Conservation (phyloP, 2,329 filamentous ascomycete species). For the Aspergillus sp. region DNA sequence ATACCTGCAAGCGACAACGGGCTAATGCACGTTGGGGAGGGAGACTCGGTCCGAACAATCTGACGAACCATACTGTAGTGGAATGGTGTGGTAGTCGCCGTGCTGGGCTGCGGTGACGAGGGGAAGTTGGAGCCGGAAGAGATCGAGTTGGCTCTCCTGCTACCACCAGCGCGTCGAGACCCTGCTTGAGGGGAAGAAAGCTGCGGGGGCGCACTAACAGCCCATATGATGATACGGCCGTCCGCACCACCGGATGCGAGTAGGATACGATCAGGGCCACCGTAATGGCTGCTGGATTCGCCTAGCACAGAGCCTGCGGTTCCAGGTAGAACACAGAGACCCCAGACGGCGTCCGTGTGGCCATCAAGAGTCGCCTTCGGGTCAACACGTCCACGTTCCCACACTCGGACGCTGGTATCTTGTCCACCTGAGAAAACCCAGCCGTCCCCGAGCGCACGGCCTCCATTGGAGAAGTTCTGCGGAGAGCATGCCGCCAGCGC, state of each 20-base stretch:
- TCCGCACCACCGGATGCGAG: constrained; percentile 92
- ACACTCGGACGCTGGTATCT: constrained; percentile 88
- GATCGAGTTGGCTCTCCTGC: constrained; percentile 86
- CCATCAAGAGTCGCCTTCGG: constrained; percentile 93
- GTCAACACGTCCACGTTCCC: constrained; percentile 92
- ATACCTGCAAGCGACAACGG: constrained; percentile 80
- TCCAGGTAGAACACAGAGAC: constrained; percentile 85
- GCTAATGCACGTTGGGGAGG: constrained; percentile 88
- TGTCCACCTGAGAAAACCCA: constrained; percentile 99
- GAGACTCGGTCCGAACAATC: constrained; percentile 69
- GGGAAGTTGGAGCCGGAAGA: constrained; percentile 92
- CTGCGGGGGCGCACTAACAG: constrained; percentile 86
- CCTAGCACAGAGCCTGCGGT: constrained; percentile 81
- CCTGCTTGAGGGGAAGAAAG: constrained; percentile 76
- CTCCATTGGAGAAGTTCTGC: constrained; percentile 85
- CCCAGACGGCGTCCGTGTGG: constrained; percentile 95
- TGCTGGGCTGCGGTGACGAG: constrained; percentile 83
- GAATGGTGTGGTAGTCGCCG: constrained; percentile 83
- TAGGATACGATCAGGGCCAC: constrained; percentile 79
- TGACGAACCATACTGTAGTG: constrained; percentile 85
- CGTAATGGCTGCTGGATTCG: constrained; percentile 67
- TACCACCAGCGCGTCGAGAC: constrained; percentile 70
- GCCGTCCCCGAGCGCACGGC: constrained; percentile 83
- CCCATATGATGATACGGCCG: constrained; percentile 90
- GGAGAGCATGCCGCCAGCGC: constrained; percentile 84